phyloP scores from a whole-genome alignment of 2,329 filamentous ascomycete genomes.

The Pleomassaria siparia region DNA sequence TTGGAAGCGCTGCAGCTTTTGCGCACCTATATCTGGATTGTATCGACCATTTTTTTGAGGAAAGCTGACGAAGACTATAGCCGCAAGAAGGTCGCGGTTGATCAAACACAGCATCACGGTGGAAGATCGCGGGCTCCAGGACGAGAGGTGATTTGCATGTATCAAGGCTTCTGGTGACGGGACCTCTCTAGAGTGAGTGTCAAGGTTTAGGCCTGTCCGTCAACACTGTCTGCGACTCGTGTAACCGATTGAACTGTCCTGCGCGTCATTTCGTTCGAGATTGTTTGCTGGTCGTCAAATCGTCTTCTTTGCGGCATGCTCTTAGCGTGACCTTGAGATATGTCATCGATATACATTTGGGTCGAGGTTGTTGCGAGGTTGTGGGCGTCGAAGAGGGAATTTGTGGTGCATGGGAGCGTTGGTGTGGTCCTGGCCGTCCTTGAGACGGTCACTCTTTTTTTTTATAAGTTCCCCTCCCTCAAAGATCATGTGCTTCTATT shows the following conservation, averaged over 20 bases:
- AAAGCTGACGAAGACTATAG: slow-evolving; percentile 13
- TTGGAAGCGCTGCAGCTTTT: slow-evolving; percentile 15
- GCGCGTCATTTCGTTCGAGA: slow-evolving; percentile 7
- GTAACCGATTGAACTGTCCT: slow-evolving; percentile 12
- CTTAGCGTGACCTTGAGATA: slow-evolving; percentile 22
- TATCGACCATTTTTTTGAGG: slow-evolving; percentile 15
- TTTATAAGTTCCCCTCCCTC: slow-evolving; percentile 43
- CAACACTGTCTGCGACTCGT: slow-evolving; percentile 16
- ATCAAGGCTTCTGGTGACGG: slow-evolving; percentile 21
- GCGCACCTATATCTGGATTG: slow-evolving; percentile 8
- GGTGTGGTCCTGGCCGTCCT: slow-evolving; percentile 24
- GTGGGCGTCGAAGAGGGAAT: slow-evolving; percentile 21
- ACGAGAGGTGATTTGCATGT: slow-evolving; percentile 11
- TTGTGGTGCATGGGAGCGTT: slow-evolving; percentile 13
- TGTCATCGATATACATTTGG: slow-evolving; percentile 4
- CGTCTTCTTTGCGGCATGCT: slow-evolving; percentile 16
- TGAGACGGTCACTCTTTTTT: slow-evolving; percentile 35
- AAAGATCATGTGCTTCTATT: slow-evolving; percentile 25
- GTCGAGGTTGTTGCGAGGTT: slow-evolving; percentile 7
- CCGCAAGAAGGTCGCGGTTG: slow-evolving; percentile 11
- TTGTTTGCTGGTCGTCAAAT: slow-evolving; percentile 14
- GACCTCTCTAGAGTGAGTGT: slow-evolving; percentile 46
- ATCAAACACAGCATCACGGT: slow-evolving; percentile 15
- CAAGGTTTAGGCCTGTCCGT: slow-evolving; percentile 46
- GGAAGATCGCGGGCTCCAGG: slow-evolving; percentile 6